phyloP scores from a whole-genome alignment of 2,329 filamentous ascomycete genomes.

The Fusarium lyarnte region DNA sequence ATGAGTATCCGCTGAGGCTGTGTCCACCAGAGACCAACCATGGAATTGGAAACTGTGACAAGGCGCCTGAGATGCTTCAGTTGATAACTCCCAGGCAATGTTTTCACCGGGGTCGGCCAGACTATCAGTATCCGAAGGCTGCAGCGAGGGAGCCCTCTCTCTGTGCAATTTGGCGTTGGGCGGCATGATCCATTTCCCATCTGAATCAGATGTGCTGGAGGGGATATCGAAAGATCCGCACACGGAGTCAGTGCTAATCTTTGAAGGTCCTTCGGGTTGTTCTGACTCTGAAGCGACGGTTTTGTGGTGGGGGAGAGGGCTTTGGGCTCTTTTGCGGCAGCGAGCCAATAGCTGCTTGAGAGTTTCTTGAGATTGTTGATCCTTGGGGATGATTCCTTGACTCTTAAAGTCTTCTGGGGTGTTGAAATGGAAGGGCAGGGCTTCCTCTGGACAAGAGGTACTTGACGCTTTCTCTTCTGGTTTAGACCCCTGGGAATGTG shows the following conservation, averaged over 20 bases:
- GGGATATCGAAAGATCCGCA: not conserved
- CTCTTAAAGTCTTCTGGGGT: not conserved
- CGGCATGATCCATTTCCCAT: not conserved
- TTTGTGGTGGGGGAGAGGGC: too few species aligned
- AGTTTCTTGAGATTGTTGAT: constrained; percentile 2
- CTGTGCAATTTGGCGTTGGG: not conserved
- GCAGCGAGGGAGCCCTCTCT: not conserved
- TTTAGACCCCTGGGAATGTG: not conserved
- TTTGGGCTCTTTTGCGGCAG: not conserved
- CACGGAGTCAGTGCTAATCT: not conserved
- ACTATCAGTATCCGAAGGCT: not conserved
- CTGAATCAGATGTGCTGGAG: not conserved
- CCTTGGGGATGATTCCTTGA: not conserved
- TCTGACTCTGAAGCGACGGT: not conserved
- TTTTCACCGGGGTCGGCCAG: not conserved
- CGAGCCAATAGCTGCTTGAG: not conserved
- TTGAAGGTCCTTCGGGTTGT: not conserved
- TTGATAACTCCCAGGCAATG: not conserved
- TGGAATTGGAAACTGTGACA: not conserved
- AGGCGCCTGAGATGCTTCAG: not conserved
- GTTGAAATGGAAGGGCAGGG: not conserved
- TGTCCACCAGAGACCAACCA: not conserved
- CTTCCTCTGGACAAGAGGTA: not conserved
- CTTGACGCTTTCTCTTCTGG: not conserved
- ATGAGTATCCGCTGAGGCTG: too few species aligned